phyloP scores from a whole-genome alignment of 2,329 filamentous ascomycete genomes.

The Plectosphaerella sp. region DNA sequence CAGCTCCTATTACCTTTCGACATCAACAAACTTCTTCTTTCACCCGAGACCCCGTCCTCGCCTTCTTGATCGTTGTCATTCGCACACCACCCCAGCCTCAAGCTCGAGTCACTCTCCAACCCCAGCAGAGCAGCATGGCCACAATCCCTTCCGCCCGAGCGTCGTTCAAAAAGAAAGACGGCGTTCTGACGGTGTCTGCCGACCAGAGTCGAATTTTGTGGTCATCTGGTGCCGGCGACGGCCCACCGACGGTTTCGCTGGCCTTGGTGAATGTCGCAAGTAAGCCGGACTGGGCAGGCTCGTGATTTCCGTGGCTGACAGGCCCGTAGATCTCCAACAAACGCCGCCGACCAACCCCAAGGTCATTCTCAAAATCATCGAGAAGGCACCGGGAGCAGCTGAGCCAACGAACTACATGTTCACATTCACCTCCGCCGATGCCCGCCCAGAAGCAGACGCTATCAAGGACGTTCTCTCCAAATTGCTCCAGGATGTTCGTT shows the following conservation, averaged over 20 bases:
- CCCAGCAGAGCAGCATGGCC: slow-evolving; percentile 38
- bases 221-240: slow-evolving; percentile 64
- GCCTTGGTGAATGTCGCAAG: slow-evolving; percentile 75
- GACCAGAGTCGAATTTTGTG: slow-evolving; percentile 76
- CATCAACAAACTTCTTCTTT: too few relatives aligned
- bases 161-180: slow-evolving; percentile 95
- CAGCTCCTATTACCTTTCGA: too few relatives aligned
- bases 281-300: slow-evolving; percentile 36
- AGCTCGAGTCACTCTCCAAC: too few relatives aligned
- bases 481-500: slow-evolving; percentile 68
- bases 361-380: slow-evolving; percentile 91
- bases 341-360: slow-evolving; percentile 84
- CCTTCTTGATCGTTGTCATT: too few relatives aligned
- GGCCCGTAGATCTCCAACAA: slow-evolving; percentile 77
- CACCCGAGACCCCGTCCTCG: too few relatives aligned
- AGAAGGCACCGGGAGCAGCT: slow-evolving; percentile 54
- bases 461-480: slow-evolving; percentile 79
- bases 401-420: slow-evolving; percentile 75
- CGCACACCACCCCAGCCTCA: too few relatives aligned
- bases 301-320: slow-evolving; percentile 8
- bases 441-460: slow-evolving; percentile 77
- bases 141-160: slow-evolving; percentile 58
- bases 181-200: slow-evolving; percentile 68
- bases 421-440: slow-evolving; percentile 77
- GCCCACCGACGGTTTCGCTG: slow-evolving; percentile 64